Evolutionary conservation across 805 yeast genomes (phyloP), one percentile per base, ranked within the genome.

Genomic region (Brettanomyces custersianus): DNA sequence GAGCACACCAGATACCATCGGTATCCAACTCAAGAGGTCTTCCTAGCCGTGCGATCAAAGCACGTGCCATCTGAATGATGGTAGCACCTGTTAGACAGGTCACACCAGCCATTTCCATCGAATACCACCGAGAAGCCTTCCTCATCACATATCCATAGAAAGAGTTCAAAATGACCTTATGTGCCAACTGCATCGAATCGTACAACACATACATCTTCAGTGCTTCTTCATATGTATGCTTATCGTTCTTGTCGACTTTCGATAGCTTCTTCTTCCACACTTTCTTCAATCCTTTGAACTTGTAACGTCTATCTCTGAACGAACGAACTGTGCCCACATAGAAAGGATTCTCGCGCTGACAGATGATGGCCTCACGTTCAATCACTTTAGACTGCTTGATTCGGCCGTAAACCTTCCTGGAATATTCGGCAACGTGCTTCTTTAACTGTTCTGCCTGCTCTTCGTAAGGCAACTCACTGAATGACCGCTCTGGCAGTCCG

Each of bases 61-160:
- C 63, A 42, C 97, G 69, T 0, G 99, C 99, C 92, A 90, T 83
- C 60, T 94, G 97, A 65, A 92, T 92, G 48, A 92, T 92, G 0
- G 95, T 86, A 1, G 98, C 96, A 36, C 99, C 99, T 0, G 98
- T 92, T 33, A 88, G 68, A 69, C 98, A 94, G 0, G 99, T 92
- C 15, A 92, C 92, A 43, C 99, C 99, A 0, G 98, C 99, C 98
- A 94, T 92, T 58, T 92, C 98, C 92, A 92, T 87, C 0, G 98
- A 92, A 51, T 88, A 92, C 99, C 99, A 92, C 41, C 99, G 71
- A 0, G 98, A 92, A 27, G 98, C 99, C 51, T 92, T 92, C 60
- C 99, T 74, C 98, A 92, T 92, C 11, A 92, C 98, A 51, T 92
- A 92, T 34, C 99, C 99, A 51, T 92, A 92, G 55, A 92, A 92